phyloP scores from a whole-genome alignment of 768 basidiomycete genomes.

The Phaeotremella fagi region DNA sequence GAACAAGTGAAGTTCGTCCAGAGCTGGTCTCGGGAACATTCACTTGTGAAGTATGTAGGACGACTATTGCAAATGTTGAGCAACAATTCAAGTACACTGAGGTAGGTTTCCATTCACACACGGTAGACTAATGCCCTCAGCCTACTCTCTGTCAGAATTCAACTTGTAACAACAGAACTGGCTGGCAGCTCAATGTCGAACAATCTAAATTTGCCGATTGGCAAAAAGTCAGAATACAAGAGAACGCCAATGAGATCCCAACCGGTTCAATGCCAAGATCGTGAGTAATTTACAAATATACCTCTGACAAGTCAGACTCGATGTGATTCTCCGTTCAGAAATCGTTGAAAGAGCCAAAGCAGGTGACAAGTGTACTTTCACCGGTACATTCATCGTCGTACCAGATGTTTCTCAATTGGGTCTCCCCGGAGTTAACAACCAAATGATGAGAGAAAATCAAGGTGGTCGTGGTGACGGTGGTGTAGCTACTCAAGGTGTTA shows the following conservation, averaged over 20 bases:
- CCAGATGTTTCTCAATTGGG: conserved; percentile 96
- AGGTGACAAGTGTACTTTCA: conserved; percentile 97
- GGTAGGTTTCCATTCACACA: conserved; percentile 51
- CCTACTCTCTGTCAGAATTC: conserved; percentile 91
- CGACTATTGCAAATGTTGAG: conserved; percentile 84
- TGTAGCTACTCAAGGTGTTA: conserved; percentile 64
- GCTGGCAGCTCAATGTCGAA: conserved; percentile 94
- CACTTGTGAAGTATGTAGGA: conserved; percentile 81
- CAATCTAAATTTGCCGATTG: conserved; percentile 96
- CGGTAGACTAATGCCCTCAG: conserved; percentile 50
- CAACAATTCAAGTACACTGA: conserved; percentile 99
- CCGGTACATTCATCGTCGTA: conserved; percentile 95
- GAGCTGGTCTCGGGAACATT: conserved; percentile 92
- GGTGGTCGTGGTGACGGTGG: conserved; percentile 60
- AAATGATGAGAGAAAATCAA: conserved; percentile 80
- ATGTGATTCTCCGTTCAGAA: conserved; percentile 90
- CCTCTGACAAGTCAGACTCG: conserved; percentile 57
- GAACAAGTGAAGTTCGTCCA: conserved; percentile 94
- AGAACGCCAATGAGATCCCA: conserved; percentile 97
- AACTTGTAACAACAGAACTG: conserved; percentile 80
- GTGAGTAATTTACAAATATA: conserved; percentile 32
- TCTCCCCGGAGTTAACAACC: conserved; percentile 86
- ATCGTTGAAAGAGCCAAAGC: conserved; percentile 98
- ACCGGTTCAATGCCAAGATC: conserved; percentile 94
- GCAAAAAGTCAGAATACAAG: conserved; percentile 99